Base-by-base conservation (phyloP, 805 yeast genomes). In the Starmerella bombi region DNA sequence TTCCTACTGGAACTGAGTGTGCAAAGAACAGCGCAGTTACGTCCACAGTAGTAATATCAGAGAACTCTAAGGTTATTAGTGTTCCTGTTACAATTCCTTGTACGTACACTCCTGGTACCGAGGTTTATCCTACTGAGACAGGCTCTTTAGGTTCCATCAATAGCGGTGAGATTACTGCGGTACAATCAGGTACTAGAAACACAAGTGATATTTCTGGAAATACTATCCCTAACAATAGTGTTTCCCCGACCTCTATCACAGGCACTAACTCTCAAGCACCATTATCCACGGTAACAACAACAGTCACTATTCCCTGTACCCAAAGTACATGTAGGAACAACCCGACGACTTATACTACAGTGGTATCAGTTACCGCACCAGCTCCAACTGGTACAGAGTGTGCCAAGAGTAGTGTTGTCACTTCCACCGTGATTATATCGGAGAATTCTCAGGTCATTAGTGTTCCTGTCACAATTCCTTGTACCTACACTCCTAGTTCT, bases 301-400 rank as follows among this genome's bases (percentile, higher is more conserved):
- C 22, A 2, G 37, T 38, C 16, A 38, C 43, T n/a, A 23, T 42
- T 14, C 39, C 39, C 5, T 42, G 45, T 34, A 42, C 45, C 3
- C 42, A 42, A 10, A 34, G 10, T 14, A 20, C 27, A 17, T 42
- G 45, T 20, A 31, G 23, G 14, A 9, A 14, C 6, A 29, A 16
- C 20, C 12, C 27, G 36, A 10, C 38, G 5, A 9, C 23, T 8
- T 27, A 28, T 37, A 35, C 40, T n/a, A 39, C 46, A 3, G 23
- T 20, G 4, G 20, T 42, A 3, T 17, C 43, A 3, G 14, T 42
- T 12, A 19, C 4, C 5, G 34, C 40, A 3, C 46, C 43, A 8
- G 32, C 44, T 3, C 21, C 39, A 6, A 33, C 41, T 15, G 19
- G 18, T 3, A 12, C 36, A 21, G 40, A 35, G 40, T 27, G 36